Conservation (phyloP, 306 rosid genomes). For the Trifolium fragiferum region DNA sequence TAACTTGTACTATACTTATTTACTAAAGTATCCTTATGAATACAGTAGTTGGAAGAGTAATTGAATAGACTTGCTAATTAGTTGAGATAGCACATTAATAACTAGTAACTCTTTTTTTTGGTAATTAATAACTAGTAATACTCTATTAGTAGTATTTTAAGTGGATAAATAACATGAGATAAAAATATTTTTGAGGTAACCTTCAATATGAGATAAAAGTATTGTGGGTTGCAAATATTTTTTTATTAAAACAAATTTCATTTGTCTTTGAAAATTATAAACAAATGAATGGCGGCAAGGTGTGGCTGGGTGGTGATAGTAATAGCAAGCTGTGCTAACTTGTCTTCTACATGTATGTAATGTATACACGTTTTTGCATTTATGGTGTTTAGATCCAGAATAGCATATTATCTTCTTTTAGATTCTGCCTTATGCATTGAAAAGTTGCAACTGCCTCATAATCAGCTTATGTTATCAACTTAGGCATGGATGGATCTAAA, state of each 20-base stretch:
- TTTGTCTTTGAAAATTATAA: not conserved
- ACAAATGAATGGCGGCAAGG: constrained; percentile 11
- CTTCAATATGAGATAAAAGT: no score
- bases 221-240: not conserved
- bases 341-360: not conserved
- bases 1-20: not conserved
- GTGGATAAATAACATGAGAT: no score
- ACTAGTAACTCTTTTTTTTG: no score
- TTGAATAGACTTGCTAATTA: no score
- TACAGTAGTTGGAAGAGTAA: no score
- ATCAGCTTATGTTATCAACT: not conserved
- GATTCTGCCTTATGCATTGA: constrained; percentile 16
- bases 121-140: no score
- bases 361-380: constrained; percentile 36
- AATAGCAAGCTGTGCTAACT: constrained; percentile 18
- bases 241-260: no score
- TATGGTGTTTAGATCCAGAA: constrained; percentile 24
- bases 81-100: no score
- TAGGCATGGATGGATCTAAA: constrained; percentile 17
- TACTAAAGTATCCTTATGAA: no score
- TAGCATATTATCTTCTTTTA: constrained; percentile 1
- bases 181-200: no score
- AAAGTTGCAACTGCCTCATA: constrained; percentile 26
- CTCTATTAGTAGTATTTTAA: no score
- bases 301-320: constrained; percentile 20